Evolutionary conservation across 208 protist species (phyloP).

Genomic region (Wallacemonas sp.): DNA sequence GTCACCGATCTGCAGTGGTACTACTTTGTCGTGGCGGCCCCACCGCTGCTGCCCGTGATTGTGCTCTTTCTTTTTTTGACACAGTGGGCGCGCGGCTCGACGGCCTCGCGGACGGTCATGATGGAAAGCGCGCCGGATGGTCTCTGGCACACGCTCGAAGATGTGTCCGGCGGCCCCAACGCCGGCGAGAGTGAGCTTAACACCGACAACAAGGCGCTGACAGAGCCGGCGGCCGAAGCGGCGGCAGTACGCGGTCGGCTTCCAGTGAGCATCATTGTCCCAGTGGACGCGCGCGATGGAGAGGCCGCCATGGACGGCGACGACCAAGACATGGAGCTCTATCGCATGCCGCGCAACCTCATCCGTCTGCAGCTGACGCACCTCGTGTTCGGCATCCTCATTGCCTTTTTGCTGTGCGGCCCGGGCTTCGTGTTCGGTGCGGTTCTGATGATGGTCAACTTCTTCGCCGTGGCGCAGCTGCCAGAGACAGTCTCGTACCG

Average conservation of each 20-base stretch:
- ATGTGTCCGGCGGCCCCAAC: not conserved
- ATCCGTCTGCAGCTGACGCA: constrained; percentile 39
- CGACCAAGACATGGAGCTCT: not conserved
- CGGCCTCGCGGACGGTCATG: constrained; percentile 13
- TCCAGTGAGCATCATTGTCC: no score
- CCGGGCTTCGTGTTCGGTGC: constrained; percentile 45
- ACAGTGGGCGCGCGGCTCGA: constrained; percentile 11
- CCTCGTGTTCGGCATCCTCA: constrained; percentile 30
- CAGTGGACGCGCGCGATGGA: no score
- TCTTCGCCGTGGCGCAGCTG: constrained; percentile 36
- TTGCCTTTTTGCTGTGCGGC: constrained; percentile 42
- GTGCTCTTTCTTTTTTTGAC: constrained; percentile 45
- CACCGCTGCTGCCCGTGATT: constrained; percentile 38
- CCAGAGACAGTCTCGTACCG: constrained; percentile 42
- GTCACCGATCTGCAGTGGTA: constrained; percentile 70
- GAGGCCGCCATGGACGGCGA: no score
- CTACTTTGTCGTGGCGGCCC: constrained; percentile 49
- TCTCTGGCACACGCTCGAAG: constrained; percentile 5
- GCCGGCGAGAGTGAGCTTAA: not conserved
- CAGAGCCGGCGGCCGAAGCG: no score
- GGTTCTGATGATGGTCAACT: constrained; percentile 57
- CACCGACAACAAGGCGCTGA: no score
- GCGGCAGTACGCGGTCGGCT: no score
- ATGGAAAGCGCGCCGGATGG: constrained; percentile 7
- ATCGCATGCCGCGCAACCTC: constrained; percentile 15